Conservation (phyloP, 495 filamentous ascomycete genomes). For the Ramalina peruviana region DNA sequence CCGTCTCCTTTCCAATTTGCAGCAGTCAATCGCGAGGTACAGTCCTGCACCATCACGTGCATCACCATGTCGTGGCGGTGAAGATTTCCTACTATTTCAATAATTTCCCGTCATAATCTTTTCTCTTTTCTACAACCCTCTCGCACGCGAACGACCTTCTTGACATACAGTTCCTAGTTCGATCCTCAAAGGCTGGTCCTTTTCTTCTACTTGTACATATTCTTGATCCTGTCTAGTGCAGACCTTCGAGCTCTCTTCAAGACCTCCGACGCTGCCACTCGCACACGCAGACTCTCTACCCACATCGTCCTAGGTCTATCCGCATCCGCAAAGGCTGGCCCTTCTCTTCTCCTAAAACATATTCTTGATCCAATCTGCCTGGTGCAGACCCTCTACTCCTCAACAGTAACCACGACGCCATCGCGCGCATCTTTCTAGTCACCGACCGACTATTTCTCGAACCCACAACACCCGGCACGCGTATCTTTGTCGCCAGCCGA, state of each 20-base stretch:
- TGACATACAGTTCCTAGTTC: background rate
- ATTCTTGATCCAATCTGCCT: conserved; percentile 2
- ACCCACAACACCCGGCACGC: background rate
- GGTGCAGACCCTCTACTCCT: conserved; percentile 10
- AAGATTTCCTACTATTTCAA: too few relatives aligned
- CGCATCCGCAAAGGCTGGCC: conserved; percentile 5
- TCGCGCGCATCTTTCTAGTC: background rate
- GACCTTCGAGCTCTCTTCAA: conserved; percentile 2
- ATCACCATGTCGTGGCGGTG: too few relatives aligned
- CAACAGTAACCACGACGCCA: background rate
- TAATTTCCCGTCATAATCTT: too few relatives aligned
- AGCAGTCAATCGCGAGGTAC: too few relatives aligned
- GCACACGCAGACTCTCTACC: background rate
- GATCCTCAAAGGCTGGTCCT: conserved; percentile 7
- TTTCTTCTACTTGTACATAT: background rate
- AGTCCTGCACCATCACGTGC: too few relatives aligned
- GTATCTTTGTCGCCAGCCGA: background rate
- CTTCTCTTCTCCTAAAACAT: background rate
- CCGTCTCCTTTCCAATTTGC: too few relatives aligned
- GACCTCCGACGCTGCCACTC: background rate
- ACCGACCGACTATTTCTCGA: too few relatives aligned
- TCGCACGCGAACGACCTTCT: background rate
- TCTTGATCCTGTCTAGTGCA: conserved; percentile 7
- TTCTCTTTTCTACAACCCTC: too few relatives aligned
- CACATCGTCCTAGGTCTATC: background rate